Base-by-base conservation (phyloP, 495 filamentous ascomycete species). In the Tuber melanosporum region DNA sequence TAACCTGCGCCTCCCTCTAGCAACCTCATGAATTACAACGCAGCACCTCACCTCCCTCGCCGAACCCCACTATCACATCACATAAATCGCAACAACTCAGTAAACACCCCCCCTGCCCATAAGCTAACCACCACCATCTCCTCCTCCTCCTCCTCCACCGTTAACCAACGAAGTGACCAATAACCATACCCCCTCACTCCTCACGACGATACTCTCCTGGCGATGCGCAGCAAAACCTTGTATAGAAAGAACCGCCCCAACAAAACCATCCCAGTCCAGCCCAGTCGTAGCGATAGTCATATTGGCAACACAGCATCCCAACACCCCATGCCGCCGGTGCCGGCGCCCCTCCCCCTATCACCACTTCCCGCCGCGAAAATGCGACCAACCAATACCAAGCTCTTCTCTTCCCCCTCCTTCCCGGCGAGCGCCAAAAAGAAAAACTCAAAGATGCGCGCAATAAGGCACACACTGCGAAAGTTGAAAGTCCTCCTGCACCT, bases 101-200 rank as follows among this genome's bases (percentile, higher is more conserved):
- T 26, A 32, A 62, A 32, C n/a, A 10, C 0, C 52, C 10, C 52
- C 52, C 12, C n/a, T 22, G 20, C 9, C 49, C 52, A 62, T 26
- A 62, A 32, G n/a, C 32, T 62, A 32, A 62, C 52, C 52, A 62
- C 52, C 52, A 26, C 3, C 52, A 62, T 32, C 32, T 32, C 32
- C 32, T 32, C 32, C 32, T 32, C 32, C 32, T 32, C 32, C 32
- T 32, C 52, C 52, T 14, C 52, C 52, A 26, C 22, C 52, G 10
- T 32, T 32, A 62, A 62, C n/a, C 52, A 14, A 9, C n/a, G n/a
- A 62, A 32, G n/a, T 10, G 32, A 32, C 52, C 52, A 62, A 62
- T 62, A 62, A 62, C 52, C 52, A 62, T 14, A 62, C n/a, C 52
- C 52, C 52, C 52, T 62, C 52, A 62, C 52, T 32, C 52, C 52